Percentiles rank a stretch among this genome's conserved stretches.
These are phyloP conservation scores for Sporobolomyces phaffii DNA, from an alignment of 768 basidiomycete genomes.

Conservation along the genomic window DNA sequence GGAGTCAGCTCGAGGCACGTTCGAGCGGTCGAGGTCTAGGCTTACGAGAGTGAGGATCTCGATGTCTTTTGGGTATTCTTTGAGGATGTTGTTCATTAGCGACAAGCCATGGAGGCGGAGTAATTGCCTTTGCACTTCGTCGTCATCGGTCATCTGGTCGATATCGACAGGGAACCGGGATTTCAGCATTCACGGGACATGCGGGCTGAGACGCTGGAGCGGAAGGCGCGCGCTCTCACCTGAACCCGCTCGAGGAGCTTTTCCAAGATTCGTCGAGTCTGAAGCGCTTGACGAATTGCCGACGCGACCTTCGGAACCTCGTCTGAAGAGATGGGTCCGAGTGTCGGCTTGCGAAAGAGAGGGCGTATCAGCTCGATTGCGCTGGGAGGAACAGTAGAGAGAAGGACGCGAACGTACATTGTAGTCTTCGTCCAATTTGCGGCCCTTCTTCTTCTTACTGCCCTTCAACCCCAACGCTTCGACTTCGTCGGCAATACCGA, in stretches of 20 bases:
- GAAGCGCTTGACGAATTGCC: slow-evolving; percentile 74
- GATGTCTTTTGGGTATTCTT: slow-evolving; percentile 64
- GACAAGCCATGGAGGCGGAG: slow-evolving; percentile 90
- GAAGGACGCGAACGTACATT: slow-evolving; percentile 53
- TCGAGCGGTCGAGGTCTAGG: slow-evolving; percentile 13
- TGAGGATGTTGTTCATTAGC: slow-evolving; percentile 79
- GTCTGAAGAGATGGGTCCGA: slow-evolving; percentile 66
- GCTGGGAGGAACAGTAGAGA: too few species aligned
- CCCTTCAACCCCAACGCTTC: slow-evolving; percentile 79
- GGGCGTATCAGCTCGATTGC: too few species aligned
- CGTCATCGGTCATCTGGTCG: slow-evolving; percentile 81
- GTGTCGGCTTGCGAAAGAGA: slow-evolving; percentile 57
- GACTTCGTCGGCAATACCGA: slow-evolving; percentile 88
- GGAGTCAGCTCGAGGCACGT: not conserved
- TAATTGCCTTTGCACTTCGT: slow-evolving; percentile 67
- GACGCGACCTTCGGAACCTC: slow-evolving; percentile 89
- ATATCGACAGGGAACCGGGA: too few species aligned
- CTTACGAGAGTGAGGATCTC: slow-evolving; percentile 68
- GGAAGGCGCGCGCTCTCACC: too few species aligned
- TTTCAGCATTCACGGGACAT: too few species aligned
- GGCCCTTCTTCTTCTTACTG: slow-evolving; percentile 76
- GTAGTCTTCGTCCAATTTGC: slow-evolving; percentile 91
- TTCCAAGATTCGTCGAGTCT: slow-evolving; percentile 69
- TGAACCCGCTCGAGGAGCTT: slow-evolving; percentile 80
- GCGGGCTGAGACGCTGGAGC: too few species aligned